Base-by-base conservation (phyloP, 192 early-diverging fungal species). In the Chytriomyces hyalinus region DNA sequence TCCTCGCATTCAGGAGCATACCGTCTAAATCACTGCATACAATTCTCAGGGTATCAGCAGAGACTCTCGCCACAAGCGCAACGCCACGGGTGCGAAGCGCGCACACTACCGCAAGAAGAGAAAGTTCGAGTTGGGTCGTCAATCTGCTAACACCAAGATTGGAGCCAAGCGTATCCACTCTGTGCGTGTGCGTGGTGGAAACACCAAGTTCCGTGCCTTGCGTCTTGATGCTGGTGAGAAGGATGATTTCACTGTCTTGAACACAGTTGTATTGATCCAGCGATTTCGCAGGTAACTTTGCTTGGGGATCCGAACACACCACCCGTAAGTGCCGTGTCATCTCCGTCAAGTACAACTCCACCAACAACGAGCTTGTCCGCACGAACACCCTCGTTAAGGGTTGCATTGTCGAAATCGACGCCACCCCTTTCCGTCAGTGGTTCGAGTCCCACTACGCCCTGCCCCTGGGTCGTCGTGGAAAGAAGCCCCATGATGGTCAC, bases 101-200 rank as follows among this genome's bases (percentile, higher is more conserved):
- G 95, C 95, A 82, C 95, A 97, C 84, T 97, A 96, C 94, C 94
- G 97, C 91, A 99, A 99, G 95, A 99, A 99, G 95, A 95, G 97
- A 92, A 99, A 99, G 94, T 99, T 99, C 91, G 97, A 99, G 89
- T 91, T 97, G 81, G 97, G 96, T 86, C 95, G 97, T 86, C 97
- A 98, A 91, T 83, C 95, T 80, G 96, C 96, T 82, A 93, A 93
- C 92, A 99, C 97, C 89, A 96, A 94, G 90, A 91, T 99, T 74
- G 97, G 96, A 73, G 85, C 89, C 82, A 98, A 97, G 94, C 92
- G 96, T 83, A 94, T 99, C 80, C 96, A 98, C 87, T 83, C 91
- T 79, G 92, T 99, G 75, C 94, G 96, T 85, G 94, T 95, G 79
- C 96, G 97, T 86, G 97, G 97, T 87, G 97, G 97, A 76, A 97